Percentiles rank a stretch among this genome's conserved stretches.
These are phyloP conservation scores for Cercospora citrullina DNA, from an alignment of 2,329 filamentous ascomycete species.

Conservation along the genomic window DNA sequence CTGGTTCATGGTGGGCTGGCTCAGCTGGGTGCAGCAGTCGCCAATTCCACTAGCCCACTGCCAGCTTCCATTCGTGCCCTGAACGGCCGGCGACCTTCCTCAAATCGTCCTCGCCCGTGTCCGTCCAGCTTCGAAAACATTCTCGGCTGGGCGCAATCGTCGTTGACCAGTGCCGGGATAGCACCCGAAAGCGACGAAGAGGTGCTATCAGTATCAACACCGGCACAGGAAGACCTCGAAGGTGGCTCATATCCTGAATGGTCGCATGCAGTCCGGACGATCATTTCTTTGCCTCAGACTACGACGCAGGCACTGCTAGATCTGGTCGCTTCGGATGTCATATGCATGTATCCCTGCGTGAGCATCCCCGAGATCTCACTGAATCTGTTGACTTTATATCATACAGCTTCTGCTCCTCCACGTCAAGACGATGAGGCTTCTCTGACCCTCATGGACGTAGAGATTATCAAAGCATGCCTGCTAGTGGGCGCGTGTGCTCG, in stretches of 20 bases:
- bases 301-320: not conserved
- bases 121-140: not conserved
- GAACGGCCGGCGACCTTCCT: not conserved
- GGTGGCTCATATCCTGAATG: not conserved
- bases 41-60: not conserved
- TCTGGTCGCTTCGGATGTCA: not conserved
- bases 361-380: not conserved
- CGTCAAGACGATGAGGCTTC: not conserved
- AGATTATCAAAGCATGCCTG: not conserved
- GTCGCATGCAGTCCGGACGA: not conserved
- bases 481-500: not conserved
- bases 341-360: not conserved
- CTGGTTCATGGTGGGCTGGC: not conserved
- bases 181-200: not conserved
- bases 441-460: not conserved
- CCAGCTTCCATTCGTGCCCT: not conserved
- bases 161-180: not conserved
- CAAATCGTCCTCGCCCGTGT: not conserved
- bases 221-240: not conserved
- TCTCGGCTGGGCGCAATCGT: not conserved
- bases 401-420: not conserved
- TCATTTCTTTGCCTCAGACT: not conserved
- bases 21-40: not conserved
- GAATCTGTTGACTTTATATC: not conserved
- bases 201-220: not conserved